Conservation (phyloP, 345 rosid species). For the Pugionium dolabratum region DNA sequence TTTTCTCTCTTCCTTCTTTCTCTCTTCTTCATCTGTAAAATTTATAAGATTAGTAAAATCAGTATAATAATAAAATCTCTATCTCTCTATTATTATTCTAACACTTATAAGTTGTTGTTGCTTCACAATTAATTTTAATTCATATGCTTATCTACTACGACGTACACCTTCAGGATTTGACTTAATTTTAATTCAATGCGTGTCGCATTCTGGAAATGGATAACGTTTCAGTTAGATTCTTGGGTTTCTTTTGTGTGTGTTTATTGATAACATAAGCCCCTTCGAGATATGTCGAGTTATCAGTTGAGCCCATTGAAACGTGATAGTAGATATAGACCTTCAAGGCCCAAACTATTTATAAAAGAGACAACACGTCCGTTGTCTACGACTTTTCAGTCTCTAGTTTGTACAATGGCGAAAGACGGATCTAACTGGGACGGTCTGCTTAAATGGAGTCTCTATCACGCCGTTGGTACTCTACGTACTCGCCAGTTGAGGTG, state of each 20-base stretch:
- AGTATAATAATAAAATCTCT: no score
- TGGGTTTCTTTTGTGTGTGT: neutral
- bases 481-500: conserved; percentile 62
- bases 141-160: conserved; percentile 9
- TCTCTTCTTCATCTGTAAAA: no score
- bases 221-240: conserved; percentile 20
- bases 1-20: no score
- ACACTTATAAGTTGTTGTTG: conserved; percentile 11
- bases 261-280: conserved; percentile 31
- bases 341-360: neutral
- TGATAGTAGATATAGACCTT: neutral
- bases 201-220: conserved; percentile 19
- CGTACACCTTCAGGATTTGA: conserved; percentile 34
- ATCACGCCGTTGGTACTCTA: conserved; percentile 72
- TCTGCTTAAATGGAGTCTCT: conserved; percentile 87
- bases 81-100: no score
- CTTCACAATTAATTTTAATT: conserved; percentile 23
- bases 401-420: conserved; percentile 53
- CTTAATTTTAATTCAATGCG: neutral
- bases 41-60: no score
- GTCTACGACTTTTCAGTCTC: neutral
- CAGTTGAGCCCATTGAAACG: neutral
- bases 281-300: neutral
- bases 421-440: conserved; percentile 95
- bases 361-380: neutral